Evolutionary conservation across 2,329 filamentous ascomycete genomes (phyloP), one percentile per base, ranked within the genome.

Genomic region (Fusarium humuli): DNA sequence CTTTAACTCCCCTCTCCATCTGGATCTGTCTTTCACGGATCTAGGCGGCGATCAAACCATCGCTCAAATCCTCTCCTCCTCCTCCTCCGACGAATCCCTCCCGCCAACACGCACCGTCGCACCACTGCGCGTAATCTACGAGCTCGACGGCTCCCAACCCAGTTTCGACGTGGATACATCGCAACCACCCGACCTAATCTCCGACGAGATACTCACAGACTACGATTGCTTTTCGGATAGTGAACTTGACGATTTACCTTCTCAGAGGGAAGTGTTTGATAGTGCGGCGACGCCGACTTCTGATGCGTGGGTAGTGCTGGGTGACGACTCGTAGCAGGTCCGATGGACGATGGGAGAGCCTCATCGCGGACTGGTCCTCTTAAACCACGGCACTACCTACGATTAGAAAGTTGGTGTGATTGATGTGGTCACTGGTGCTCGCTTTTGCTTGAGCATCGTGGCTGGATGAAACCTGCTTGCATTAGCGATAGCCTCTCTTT

Each of bases 311-410:
- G 78, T 83, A 37, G 77, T 84, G 76, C 76, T 84, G 72, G 80
- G 79, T 75, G 81, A 83, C 79, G 83, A 79, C 81, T 83, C 78
- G 80, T 81, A 84, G 77, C 81, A 83, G 76, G 80, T 82, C 80
- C 80, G 79, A 53, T 77, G 71, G 67, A 50, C 71, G 74, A 75
- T 72, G 76, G 63, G 70, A 77, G 72, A 73, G 73, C 73, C 73
- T 65, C 74, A 73, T 75, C 71, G 71, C 77, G 79, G 80, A 81
- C 80, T 81, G 78, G 80, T 77, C 78, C 78, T 80, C 79, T 76
- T 45, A 70, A 68, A 68, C 65, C 72, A 62, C 72, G 71, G 71
- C 63, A 30, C 41, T 74, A 68, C 68, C 57, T 49, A 53, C 27
- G 60, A 22, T 22, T 22, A 5, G 22, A 22, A 22, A 22, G 30